These are phyloP conservation scores for Xylaria polymorpha DNA, from an alignment of 2,329 filamentous ascomycete species.

Conservation along the genomic window DNA sequence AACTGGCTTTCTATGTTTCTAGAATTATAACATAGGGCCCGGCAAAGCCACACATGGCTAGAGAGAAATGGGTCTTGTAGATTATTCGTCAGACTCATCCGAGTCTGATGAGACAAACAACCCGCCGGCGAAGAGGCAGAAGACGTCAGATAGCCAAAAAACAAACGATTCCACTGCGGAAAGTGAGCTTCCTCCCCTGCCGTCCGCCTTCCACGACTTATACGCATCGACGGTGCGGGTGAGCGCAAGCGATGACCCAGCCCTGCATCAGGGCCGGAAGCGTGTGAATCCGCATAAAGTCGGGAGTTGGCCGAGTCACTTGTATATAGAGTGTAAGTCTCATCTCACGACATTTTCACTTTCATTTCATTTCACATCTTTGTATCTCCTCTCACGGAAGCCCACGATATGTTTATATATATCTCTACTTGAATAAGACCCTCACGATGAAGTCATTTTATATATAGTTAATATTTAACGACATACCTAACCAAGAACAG, in stretches of 20 bases:
- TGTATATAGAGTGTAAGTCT: slow-evolving; percentile 90
- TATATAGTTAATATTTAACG: background rate
- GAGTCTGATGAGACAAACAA: slow-evolving; percentile 13
- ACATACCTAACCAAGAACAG: slow-evolving; percentile 35
- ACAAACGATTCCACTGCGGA: background rate
- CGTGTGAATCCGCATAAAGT: slow-evolving; percentile 84
- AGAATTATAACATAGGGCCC: background rate
- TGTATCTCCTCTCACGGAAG: background rate
- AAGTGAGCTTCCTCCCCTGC: slow-evolving; percentile 71
- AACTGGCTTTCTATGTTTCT: background rate
- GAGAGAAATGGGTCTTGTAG: slow-evolving; percentile 53
- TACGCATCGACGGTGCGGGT: slow-evolving; percentile 85
- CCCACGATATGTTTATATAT: background rate
- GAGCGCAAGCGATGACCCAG: slow-evolving; percentile 83
- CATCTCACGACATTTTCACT: slow-evolving; percentile 10
- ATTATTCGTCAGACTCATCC: slow-evolving; percentile 53
- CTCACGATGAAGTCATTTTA: background rate
- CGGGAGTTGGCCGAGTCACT: slow-evolving; percentile 92
- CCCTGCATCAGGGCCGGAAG: slow-evolving; percentile 85
- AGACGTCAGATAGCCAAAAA: slow-evolving; percentile 37
- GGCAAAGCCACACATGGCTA: background rate
- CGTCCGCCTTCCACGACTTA: slow-evolving; percentile 84
- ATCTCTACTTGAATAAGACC: background rate
- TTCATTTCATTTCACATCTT: background rate
- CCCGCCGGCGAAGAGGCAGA: slow-evolving; percentile 44